Conservation (phyloP, 805 yeast genomes). For the Kodamaea fukazawae region DNA sequence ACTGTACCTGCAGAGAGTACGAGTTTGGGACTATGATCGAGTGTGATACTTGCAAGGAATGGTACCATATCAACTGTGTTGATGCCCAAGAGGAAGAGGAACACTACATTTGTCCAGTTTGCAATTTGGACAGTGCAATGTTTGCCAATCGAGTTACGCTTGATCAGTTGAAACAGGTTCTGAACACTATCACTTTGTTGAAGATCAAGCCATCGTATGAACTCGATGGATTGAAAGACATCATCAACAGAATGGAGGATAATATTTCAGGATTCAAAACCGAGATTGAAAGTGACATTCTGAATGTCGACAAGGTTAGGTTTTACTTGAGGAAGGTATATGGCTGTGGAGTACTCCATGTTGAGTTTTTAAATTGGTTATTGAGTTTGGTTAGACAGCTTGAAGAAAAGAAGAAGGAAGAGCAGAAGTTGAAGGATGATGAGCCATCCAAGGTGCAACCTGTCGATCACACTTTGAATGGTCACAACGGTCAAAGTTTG, state of each 20-base stretch:
- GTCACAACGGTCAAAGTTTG: no score
- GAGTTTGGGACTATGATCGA: constrained; percentile 66
- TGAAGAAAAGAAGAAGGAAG: constrained; percentile 2
- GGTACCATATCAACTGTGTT: constrained; percentile 67
- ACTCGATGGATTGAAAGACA: constrained; percentile 16
- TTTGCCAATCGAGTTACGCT: constrained; percentile 6
- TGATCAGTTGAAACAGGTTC: constrained; percentile 10
- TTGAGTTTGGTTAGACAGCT: constrained; percentile 16
- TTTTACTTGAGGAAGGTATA: constrained; percentile 29
- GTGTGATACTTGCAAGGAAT: constrained; percentile 67
- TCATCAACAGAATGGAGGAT: constrained; percentile 14
- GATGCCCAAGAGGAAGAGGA: constrained; percentile 25
- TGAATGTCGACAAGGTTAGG: constrained; percentile 22
- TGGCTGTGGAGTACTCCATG: constrained; percentile 27
- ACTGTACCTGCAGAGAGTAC: constrained; percentile 60
- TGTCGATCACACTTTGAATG: no score
- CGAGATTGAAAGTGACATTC: constrained; percentile 10
- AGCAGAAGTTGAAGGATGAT: no score
- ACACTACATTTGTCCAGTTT: constrained; percentile 30
- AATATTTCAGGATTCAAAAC: constrained; percentile 4
- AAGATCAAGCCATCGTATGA: constrained; percentile 23
- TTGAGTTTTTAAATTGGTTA: constrained; percentile 18
- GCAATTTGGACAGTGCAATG: constrained; percentile 17
- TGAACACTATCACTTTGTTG: constrained; percentile 3
- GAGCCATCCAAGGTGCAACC: no score